Evolutionary conservation across 108 stramenopile genomes (phyloP), one percentile per base, ranked within the genome.

Genomic region (Conticribra weissflogii): DNA sequence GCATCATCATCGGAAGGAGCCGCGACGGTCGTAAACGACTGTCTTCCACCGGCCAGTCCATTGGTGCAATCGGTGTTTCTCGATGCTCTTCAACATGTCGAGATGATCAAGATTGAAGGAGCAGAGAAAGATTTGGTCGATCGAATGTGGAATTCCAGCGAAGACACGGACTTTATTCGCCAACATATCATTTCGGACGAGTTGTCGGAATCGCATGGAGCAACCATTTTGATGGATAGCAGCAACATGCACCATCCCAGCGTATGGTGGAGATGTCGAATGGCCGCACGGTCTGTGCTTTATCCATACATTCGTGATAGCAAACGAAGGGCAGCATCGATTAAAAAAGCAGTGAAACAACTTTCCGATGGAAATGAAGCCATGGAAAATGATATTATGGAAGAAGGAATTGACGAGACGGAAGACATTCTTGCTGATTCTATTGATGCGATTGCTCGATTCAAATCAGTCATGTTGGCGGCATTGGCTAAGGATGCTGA

Each of bases 181-280:
- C 71, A 86, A 23, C 83, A 79, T 54, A 22, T 91, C 34, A 63
- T 83, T n/a, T 78, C 81, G 19, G 88, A 89, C 14, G 89, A 91
- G 71, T 60, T 92, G 9, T 70, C 77, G 15, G 64, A 70, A 45
- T 66, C 71, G 3, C 25, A 54, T 52, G 59, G 24, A 32, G 49
- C 82, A 1, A 56, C 33, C 27, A 12, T 44, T 24, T 33, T 50
- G 50, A 64, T 8, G 59, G 51, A 3, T 52, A 45, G 27, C 61
- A 54, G 8, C 69, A 78, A 16, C 55, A 63, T 24, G 55, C 79
- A 27, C 66, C 55, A 76, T 23, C 24, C 62, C 23, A 67, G 53
- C 36, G 76, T 81, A 12, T 84, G 80, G 77, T 78, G 83, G 80
- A 66, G 83, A 68, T 54, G 66, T 5, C 34, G 80, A 44, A 36